Base-by-base conservation (phyloP, 805 yeast genomes). In the Candida broadrunensis region DNA sequence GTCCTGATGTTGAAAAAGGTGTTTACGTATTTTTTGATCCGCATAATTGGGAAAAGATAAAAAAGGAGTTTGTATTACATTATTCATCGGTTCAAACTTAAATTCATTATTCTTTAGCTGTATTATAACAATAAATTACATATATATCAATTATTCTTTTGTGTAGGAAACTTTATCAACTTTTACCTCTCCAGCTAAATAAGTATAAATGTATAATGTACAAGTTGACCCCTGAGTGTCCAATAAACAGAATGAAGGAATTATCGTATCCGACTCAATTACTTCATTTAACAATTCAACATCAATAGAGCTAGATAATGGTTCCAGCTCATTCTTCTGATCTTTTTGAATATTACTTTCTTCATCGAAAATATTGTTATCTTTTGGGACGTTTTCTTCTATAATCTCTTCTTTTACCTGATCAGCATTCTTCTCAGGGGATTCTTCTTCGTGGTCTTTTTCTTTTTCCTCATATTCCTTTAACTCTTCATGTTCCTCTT, bases 21-120 rank as follows among this genome's bases (percentile, higher is more conserved):
- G 81, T 89, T 8, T 93, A 93, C 59, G 83, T 90, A 18, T 91
- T 93, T 61, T 93, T 93, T 60, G 98, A 93, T 56, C 97, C 98
- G 4, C 87, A 83, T 50, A 80, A 86, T 46, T 93, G 99, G 99
- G 96, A 88, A 54, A 88, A 87, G 63, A 89, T 91, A 48, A 88
- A 86, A 45, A 78, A 78, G 61, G 81, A 77, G 54, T 75, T 78
- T 59, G 77, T 77, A 18, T 68, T 78, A 54, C 78, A 75, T 49
- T 78, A 78, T 51, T 59, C 65, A 14, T 50, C 61, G 7, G 65
- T 60, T 4, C 65, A 60, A 44, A 60, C 65, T 19, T 60, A 38
- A 20, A 33, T 20, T 20, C 16, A n/a, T 5, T 33, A 9, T n/a
- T 17, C 5, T 17, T 37, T 13, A 17, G 16, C 13, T 35, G 30